Percentiles rank a stretch among this genome's conserved stretches.
Conservation (phyloP, 805 yeast species). For the Schwanniomyces occidentalis region DNA sequence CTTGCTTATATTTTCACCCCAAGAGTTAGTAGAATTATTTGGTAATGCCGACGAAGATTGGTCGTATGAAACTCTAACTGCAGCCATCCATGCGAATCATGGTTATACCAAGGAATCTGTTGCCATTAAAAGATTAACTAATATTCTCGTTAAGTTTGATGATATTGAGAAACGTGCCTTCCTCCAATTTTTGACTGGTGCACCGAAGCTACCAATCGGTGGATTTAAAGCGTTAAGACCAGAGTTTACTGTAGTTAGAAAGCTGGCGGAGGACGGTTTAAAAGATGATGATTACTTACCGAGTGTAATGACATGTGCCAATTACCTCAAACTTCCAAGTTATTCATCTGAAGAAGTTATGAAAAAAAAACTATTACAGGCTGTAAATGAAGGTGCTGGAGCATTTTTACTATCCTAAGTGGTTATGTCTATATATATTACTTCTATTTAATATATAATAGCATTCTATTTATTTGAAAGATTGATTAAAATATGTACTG, state of each 20-base stretch:
- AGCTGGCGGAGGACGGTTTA: constrained; percentile 70
- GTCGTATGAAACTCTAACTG: constrained; percentile 60
- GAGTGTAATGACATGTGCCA: constrained; percentile 98
- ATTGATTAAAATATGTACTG: no score
- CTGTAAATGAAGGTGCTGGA: constrained; percentile 85
- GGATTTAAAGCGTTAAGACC: constrained; percentile 86
- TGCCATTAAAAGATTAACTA: constrained; percentile 60
- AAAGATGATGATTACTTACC: constrained; percentile 82
- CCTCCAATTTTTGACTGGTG: constrained; percentile 86
- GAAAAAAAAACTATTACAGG: constrained; percentile 59
- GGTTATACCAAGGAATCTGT: constrained; percentile 77
- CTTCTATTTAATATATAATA: no score
- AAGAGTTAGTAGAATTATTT: constrained; percentile 68
- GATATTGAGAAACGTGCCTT: constrained; percentile 64
- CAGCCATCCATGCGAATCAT: constrained; percentile 79
- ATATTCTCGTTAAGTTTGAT: constrained; percentile 57
- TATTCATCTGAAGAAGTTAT: constrained; percentile 66
- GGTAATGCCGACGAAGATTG: constrained; percentile 89
- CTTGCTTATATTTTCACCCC: constrained; percentile 66
- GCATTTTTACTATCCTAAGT: constrained; percentile 69
- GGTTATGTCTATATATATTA: no score
- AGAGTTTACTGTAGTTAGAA: constrained; percentile 81
- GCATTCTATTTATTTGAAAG: no score
- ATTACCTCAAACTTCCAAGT: constrained; percentile 85
- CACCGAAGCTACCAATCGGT: constrained; percentile 91